Base-by-base conservation (phyloP, 768 basidiomycete species). In the Boletus coccyginus region DNA sequence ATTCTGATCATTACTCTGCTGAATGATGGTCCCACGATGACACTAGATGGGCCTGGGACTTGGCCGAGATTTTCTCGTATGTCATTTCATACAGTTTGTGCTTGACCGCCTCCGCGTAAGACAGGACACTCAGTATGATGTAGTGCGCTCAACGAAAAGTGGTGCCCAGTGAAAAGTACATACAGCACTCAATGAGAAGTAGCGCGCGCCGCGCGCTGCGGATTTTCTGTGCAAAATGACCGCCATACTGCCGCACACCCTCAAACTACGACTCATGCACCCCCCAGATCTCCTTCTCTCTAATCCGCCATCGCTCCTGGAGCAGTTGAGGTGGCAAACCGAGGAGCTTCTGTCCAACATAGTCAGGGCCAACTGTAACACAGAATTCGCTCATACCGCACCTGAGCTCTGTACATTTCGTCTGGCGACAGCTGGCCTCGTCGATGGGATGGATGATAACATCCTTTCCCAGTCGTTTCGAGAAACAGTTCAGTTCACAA, bases 1-100 rank as follows among this genome's bases (percentile, higher is more conserved):
- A 86, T 98, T 63, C 89, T 98, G 73, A 92, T 98, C 74, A 94
- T 98, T 62, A 95, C 96, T 55, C 82, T 98, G 38, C 78, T 97
- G 64, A 98, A 98, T 74, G 96, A 98, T 70, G 96, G 95, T 70
- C 97, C 96, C 60, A 98, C 92, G 39, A 86, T 79, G 75, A 88
- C 89, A 14, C 96, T 96, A 4, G 95, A 98, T 73, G 86, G n/a
- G n/a, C 87, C 64, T 98, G 96, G 96, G 94, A 98, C 71, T 74
- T 98, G 67, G 82, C 89, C 5, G 96, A 98, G 81, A 98, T 98
- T 65, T 98, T 97, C 79, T 82, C 90, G 24, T 98, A 88, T 72
- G 96, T 95, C 56, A 78, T 98, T 60, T 95, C 93, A n/a, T 98
- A 98, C 74, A 96, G 96, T 73, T 68, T 98, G 57, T 98, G 93